phyloP scores from a whole-genome alignment of 1,284 basidiomycete species.

The Heliocybe sulcata region DNA sequence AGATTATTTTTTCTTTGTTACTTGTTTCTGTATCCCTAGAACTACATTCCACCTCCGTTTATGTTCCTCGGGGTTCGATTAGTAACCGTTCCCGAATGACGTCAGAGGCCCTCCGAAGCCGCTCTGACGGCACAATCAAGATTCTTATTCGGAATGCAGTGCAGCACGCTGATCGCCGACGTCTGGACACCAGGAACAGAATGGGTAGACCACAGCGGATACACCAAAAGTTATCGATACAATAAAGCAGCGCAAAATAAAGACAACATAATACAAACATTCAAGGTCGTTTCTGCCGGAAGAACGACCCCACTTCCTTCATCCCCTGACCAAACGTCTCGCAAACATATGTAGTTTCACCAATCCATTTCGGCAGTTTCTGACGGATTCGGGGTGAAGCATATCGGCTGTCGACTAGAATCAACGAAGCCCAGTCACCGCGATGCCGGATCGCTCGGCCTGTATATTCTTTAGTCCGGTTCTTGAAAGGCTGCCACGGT shows the following conservation, averaged over 20 bases:
- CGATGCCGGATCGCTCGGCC: constrained; percentile 87
- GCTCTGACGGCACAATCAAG: neutral
- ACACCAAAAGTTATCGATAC: neutral
- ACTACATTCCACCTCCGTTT: neutral
- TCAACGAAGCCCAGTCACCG: constrained; percentile 79
- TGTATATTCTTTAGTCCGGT: constrained; percentile 20
- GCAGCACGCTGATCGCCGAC: neutral
- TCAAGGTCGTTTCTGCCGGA: constrained; percentile 31
- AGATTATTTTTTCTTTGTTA: neutral
- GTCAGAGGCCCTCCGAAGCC: neutral
- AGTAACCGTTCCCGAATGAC: neutral
- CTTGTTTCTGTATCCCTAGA: neutral
- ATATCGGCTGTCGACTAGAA: constrained; percentile 84
- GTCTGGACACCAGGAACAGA: too few relatives aligned
- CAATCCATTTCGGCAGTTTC: constrained; percentile 89
- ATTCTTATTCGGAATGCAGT: neutral
- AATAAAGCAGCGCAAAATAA: neutral
- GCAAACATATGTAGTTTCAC: constrained; percentile 50
- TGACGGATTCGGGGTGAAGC: constrained; percentile 53
- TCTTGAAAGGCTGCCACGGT: constrained; percentile 1
- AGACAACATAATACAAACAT: neutral
- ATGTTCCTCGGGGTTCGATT: neutral
- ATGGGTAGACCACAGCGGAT: too few relatives aligned
- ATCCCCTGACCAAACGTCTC: constrained; percentile 73
- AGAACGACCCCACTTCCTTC: constrained; percentile 66